Evolutionary conservation across 2,329 filamentous ascomycete species (phyloP).

Genomic region (Alternaria longipes): DNA sequence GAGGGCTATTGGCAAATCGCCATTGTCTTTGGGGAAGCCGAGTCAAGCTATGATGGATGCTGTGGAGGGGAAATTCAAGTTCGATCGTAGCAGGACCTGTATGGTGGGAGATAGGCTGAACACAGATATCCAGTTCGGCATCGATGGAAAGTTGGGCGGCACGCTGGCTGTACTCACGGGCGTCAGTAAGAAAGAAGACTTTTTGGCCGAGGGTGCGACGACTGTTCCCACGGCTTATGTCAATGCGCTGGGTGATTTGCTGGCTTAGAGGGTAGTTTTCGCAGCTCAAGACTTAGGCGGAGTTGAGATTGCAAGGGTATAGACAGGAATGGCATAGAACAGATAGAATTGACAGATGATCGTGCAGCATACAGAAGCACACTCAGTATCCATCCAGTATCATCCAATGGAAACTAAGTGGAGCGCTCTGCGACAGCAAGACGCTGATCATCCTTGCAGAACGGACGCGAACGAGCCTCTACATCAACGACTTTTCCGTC

Average conservation of each 20-base stretch:
- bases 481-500: neutral
- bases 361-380: neutral
- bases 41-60: slow-evolving; percentile 99
- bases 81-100: slow-evolving; percentile 84
- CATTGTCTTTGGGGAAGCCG: slow-evolving; percentile 87
- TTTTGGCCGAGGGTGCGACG: slow-evolving; percentile 72
- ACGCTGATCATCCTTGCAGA: neutral
- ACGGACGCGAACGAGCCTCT: neutral
- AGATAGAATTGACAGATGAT: neutral
- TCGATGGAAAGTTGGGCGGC: slow-evolving; percentile 88
- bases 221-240: slow-evolving; percentile 84
- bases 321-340: slow-evolving; percentile 3
- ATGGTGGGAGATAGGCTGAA: slow-evolving; percentile 96
- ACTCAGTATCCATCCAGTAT: neutral
- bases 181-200: slow-evolving; percentile 85
- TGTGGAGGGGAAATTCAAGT: slow-evolving; percentile 92
- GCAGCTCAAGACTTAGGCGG: too few species aligned
- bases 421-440: neutral
- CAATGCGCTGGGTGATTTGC: slow-evolving; percentile 82
- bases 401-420: neutral
- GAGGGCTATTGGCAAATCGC: slow-evolving; percentile 69
- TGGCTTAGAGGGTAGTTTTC: slow-evolving; percentile 36
- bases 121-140: slow-evolving; percentile 95
- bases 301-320: neutral
- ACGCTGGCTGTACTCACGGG: slow-evolving; percentile 92